These are phyloP conservation scores for Stagonosporopsis rhizophila DNA, from an alignment of 2,329 filamentous ascomycete species.

Conservation along the genomic window DNA sequence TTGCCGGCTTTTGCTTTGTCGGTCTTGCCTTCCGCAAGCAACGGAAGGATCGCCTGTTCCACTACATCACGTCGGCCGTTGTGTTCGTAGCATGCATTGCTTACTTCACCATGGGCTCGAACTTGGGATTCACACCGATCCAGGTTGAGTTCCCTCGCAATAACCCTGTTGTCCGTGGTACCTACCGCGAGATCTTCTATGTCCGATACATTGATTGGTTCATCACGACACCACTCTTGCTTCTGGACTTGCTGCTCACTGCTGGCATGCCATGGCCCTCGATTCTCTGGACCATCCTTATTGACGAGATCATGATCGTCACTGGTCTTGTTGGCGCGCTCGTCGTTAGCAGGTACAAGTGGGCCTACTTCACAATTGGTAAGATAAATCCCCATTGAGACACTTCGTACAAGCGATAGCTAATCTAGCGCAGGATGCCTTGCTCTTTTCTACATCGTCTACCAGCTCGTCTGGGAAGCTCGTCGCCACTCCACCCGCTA, in stretches of 20 bases:
- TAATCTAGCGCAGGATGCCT: slow-evolving; percentile 40
- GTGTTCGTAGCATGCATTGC: slow-evolving; percentile 66
- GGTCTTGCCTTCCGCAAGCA: slow-evolving; percentile 61
- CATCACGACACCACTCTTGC: slow-evolving; percentile 69
- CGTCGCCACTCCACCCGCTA: slow-evolving; percentile 63
- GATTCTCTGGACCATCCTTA: slow-evolving; percentile 66
- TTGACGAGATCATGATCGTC: slow-evolving; percentile 72
- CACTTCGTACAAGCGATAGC: background rate
- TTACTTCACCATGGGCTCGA: slow-evolving; percentile 72
- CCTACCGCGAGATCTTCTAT: slow-evolving; percentile 70
- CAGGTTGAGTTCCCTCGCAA: slow-evolving; percentile 64
- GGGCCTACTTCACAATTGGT: slow-evolving; percentile 69
- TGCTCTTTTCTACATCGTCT: slow-evolving; percentile 66
- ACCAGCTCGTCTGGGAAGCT: slow-evolving; percentile 64
- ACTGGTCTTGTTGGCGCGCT: slow-evolving; percentile 71
- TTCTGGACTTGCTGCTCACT: slow-evolving; percentile 68
- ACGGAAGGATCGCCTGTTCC: slow-evolving; percentile 65
- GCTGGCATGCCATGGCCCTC: slow-evolving; percentile 70
- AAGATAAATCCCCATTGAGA: slow-evolving; percentile 5
- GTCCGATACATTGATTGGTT: slow-evolving; percentile 71
- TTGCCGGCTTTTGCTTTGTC: slow-evolving; percentile 62
- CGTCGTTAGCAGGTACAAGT: slow-evolving; percentile 69
- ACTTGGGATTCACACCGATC: slow-evolving; percentile 69
- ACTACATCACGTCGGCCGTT: slow-evolving; percentile 68
- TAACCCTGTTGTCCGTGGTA: slow-evolving; percentile 55